Evolutionary conservation across 805 yeast species (phyloP), one percentile per base, ranked within the genome.

Genomic region (Spathaspora gorwiae): DNA sequence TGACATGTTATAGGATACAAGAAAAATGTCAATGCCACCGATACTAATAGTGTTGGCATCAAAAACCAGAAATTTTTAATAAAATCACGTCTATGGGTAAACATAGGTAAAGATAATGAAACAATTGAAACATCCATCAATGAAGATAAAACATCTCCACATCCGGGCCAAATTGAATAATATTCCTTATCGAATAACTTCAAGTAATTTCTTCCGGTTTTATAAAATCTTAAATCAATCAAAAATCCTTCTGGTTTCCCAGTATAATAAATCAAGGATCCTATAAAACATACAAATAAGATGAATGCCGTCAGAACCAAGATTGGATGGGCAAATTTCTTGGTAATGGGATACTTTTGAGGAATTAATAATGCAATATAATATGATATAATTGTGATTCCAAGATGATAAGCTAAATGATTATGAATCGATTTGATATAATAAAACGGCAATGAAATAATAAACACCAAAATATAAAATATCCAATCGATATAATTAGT

Each of bases 91-190:
- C 94, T 65, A 62, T 84, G 86, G 7, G 84, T 78, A 61, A 76
- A 87, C 88, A 87, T 84, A 3, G 95, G 90, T 42, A 87, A 64
- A 19, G 90, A 78, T 37, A 87, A 68, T 1, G 92, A 78, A 1
- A 84, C 90, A 61, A 87, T 87, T 1, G 89, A 79, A 7, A 84
- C 75, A 55, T 86, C 94, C 84, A 87, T 82, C 52, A 86, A 61
- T 0, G 90, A 76, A 6, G 81, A 60, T 35, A 87, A 70, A 12
- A 46, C 32, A 27, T 87, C 95, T 2, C 95, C 95, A 11, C 90
- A 87, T 0, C 95, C 95, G 0, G 95, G 94, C 76, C 80, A 75
- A 32, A 67, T 55, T 37, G 61, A 48, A 52, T 63, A 41, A 3
- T 59, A 54, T 19, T 62, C 49, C 26, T 65, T 60, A 52, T 75